Percentiles rank a stretch among this genome's conserved stretches.
Evolutionary conservation across 2,329 filamentous ascomycete species (phyloP).

Genomic region (Arthroderma sp.): DNA sequence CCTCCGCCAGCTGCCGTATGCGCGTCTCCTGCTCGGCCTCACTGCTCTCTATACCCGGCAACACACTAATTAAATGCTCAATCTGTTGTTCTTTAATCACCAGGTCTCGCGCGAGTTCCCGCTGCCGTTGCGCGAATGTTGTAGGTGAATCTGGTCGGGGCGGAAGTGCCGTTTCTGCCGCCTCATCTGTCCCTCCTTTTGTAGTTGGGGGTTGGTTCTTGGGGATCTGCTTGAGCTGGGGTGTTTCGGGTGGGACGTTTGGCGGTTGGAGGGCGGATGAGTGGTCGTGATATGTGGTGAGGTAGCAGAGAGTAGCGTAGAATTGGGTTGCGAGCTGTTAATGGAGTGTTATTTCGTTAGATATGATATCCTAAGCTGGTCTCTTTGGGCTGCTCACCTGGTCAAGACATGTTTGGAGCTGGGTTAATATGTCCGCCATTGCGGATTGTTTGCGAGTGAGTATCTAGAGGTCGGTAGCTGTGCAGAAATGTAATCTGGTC

Average conservation of each 20-base stretch:
- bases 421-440: constrained; percentile 37
- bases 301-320: constrained; percentile 38
- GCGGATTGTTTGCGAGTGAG: too few relatives aligned
- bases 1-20: constrained; percentile 30
- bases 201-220: constrained; percentile 23
- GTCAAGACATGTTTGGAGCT: constrained; percentile 38
- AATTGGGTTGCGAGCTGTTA: constrained; percentile 36
- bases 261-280: constrained; percentile 23
- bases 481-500: too few relatives aligned
- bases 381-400: constrained; percentile 21
- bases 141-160: constrained; percentile 26
- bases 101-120: constrained; percentile 35
- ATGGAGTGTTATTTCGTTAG: neutral
- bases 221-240: constrained; percentile 27
- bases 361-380: neutral
- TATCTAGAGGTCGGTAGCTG: too few relatives aligned
- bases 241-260: constrained; percentile 21
- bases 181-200: neutral
- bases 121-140: constrained; percentile 31
- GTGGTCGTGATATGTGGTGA: constrained; percentile 34
- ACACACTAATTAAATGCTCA: constrained; percentile 33
- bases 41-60: constrained; percentile 33
- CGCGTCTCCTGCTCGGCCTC: constrained; percentile 32
- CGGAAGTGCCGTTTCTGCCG: neutral
- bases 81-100: constrained; percentile 40